These are phyloP conservation scores for Daldinia bambusicola DNA, from an alignment of 495 filamentous ascomycete genomes.

Conservation along the genomic window DNA sequence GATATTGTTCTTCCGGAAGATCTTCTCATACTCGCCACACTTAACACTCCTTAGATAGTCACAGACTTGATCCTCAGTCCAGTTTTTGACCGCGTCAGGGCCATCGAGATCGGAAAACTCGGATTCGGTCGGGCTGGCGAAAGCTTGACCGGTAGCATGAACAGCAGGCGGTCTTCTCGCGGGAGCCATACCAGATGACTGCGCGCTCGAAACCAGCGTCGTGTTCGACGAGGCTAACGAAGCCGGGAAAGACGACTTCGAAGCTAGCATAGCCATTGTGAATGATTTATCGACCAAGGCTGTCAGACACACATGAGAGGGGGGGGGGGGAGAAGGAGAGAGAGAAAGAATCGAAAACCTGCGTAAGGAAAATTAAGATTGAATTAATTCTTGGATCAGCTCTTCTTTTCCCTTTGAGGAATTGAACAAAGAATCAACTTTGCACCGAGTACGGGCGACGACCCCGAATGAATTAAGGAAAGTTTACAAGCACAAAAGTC, in stretches of 20 bases:
- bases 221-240: slow-evolving; percentile 67
- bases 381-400: not conserved
- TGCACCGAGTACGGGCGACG: slow-evolving; percentile 21
- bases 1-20: slow-evolving; percentile 95
- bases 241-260: slow-evolving; percentile 79
- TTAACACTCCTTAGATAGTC: slow-evolving; percentile 91
- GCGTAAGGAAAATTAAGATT: slow-evolving; percentile 4
- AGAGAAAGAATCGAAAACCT: slow-evolving; percentile 16
- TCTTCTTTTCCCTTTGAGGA: slow-evolving; percentile 13
- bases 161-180: slow-evolving; percentile 65
- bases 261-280: slow-evolving; percentile 85
- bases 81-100: slow-evolving; percentile 70
- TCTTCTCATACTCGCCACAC: slow-evolving; percentile 88
- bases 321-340: not conserved
- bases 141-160: slow-evolving; percentile 70
- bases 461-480: slow-evolving; percentile 35
- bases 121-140: slow-evolving; percentile 89
- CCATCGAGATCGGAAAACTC: slow-evolving; percentile 84
- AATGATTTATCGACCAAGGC: slow-evolving; percentile 26
- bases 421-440: slow-evolving; percentile 32
- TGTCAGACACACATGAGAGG: slow-evolving; percentile 41
- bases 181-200: slow-evolving; percentile 63
- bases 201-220: slow-evolving; percentile 63
- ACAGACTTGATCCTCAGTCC: slow-evolving; percentile 91
- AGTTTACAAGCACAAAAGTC: slow-evolving; percentile 26